Evolutionary conservation across 352 stramenopile genomes (phyloP).

Genomic region (Pythium brassicae): DNA sequence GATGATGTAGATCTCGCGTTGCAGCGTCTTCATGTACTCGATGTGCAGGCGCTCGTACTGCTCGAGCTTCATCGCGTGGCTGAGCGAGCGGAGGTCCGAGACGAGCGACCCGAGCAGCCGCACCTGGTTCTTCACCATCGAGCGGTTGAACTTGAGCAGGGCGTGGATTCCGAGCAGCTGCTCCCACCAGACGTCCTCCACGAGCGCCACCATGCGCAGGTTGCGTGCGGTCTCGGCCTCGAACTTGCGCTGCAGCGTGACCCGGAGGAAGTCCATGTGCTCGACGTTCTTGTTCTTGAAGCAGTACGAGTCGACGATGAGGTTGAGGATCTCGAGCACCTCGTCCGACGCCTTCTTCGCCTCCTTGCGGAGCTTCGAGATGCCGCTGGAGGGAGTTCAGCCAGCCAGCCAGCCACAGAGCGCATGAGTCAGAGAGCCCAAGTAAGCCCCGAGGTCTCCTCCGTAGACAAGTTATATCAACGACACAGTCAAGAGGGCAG

Average conservation of each 20-base stretch:
- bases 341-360: slow-evolving; percentile 30
- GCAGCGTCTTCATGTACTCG: slow-evolving; percentile 70
- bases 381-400: slow-evolving; percentile 25
- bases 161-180: slow-evolving; percentile 45
- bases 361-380: slow-evolving; percentile 26
- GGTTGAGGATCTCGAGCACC: slow-evolving; percentile 71
- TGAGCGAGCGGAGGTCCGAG: slow-evolving; percentile 58
- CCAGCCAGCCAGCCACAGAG: too few species aligned
- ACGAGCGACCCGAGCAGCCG: slow-evolving; percentile 59
- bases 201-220: slow-evolving; percentile 46
- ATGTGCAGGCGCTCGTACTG: slow-evolving; percentile 70
- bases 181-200: slow-evolving; percentile 82
- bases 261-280: slow-evolving; percentile 74
- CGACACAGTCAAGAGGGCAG: too few species aligned
- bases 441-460: too few species aligned
- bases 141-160: slow-evolving; percentile 67
- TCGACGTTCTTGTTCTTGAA: slow-evolving; percentile 87
- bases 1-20: slow-evolving; percentile 80
- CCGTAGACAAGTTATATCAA: too few species aligned
- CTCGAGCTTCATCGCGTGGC: slow-evolving; percentile 76
- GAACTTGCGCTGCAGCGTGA: slow-evolving; percentile 76
- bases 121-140: slow-evolving; percentile 65
- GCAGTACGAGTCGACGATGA: slow-evolving; percentile 83
- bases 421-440: too few species aligned
- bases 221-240: slow-evolving; percentile 40